Percentiles rank a stretch among this genome's conserved stretches.
phyloP scores from a whole-genome alignment of 2,329 filamentous ascomycete species.

The Sporothrix protearum region DNA sequence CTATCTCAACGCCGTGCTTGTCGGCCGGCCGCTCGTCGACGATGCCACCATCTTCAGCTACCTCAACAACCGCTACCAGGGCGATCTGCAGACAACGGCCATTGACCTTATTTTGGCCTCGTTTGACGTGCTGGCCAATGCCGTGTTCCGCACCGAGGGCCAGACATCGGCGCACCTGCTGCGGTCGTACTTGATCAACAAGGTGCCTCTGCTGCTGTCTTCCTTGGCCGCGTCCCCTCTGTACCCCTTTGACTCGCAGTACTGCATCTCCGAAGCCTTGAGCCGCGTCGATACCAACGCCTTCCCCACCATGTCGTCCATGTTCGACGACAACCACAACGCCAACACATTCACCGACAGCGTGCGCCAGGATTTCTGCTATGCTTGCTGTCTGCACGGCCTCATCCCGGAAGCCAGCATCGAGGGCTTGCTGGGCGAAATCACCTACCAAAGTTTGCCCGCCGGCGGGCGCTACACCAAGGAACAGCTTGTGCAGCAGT shows the following conservation, averaged over 20 bases:
- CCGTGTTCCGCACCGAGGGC: slow-evolving; percentile 64
- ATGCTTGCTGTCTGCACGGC: slow-evolving; percentile 82
- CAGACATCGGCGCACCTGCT: slow-evolving; percentile 64
- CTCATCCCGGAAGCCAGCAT: slow-evolving; percentile 77
- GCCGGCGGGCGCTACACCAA: slow-evolving; percentile 71
- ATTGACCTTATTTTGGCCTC: slow-evolving; percentile 82
- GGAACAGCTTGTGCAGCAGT: slow-evolving; percentile 74
- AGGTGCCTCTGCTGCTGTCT: slow-evolving; percentile 53
- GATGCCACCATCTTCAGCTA: slow-evolving; percentile 75
- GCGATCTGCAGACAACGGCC: slow-evolving; percentile 71
- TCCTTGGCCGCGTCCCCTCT: slow-evolving; percentile 54
- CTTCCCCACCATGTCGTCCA: slow-evolving; percentile 58
- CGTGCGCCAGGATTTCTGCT: slow-evolving; percentile 71
- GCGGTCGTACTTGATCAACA: slow-evolving; percentile 79
- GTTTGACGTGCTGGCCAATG: slow-evolving; percentile 86
- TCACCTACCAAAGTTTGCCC: slow-evolving; percentile 74
- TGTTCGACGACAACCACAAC: slow-evolving; percentile 58
- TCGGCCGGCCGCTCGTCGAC: slow-evolving; percentile 77
- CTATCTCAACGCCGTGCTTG: slow-evolving; percentile 80
- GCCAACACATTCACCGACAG: slow-evolving; percentile 57
- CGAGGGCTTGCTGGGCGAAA: slow-evolving; percentile 75
- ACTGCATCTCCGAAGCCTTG: slow-evolving; percentile 67
- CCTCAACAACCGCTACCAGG: slow-evolving; percentile 75
- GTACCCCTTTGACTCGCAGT: slow-evolving; percentile 71
- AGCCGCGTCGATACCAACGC: slow-evolving; percentile 77